Evolutionary conservation across 192 early-diverging fungal species (phyloP).

Genomic region (Helicostylum pulchrum): DNA sequence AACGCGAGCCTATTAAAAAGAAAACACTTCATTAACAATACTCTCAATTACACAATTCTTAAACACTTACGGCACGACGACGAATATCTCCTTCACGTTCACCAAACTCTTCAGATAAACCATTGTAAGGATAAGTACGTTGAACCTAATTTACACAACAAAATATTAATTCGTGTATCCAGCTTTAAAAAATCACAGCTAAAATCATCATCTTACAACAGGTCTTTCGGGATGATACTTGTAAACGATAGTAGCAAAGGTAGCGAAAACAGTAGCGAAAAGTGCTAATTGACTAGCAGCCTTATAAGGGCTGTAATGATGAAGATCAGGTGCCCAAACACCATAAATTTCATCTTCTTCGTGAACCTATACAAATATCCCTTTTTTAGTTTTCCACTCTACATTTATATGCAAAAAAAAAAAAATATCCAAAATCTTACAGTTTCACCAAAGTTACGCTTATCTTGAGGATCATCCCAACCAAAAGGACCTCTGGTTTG

Average conservation of each 20-base stretch:
- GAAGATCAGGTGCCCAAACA: conserved; percentile 67
- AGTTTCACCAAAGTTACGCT: conserved; percentile 73
- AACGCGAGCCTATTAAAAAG: background rate
- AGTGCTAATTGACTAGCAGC: conserved; percentile 50
- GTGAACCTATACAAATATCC: conserved; percentile 41
- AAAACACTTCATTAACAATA: no score
- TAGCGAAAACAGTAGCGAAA: conserved; percentile 49
- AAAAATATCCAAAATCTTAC: conserved; percentile 27
- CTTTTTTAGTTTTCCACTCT: background rate
- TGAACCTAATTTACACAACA: conserved; percentile 27
- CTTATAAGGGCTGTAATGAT: conserved; percentile 57
- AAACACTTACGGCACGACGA: conserved; percentile 35
- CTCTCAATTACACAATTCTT: no score
- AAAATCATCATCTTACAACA: conserved; percentile 40
- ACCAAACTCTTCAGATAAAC: conserved; percentile 65
- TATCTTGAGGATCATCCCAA: conserved; percentile 71
- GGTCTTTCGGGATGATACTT: conserved; percentile 54
- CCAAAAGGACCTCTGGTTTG: conserved; percentile 61
- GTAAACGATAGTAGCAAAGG: conserved; percentile 51
- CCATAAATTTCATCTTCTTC: conserved; percentile 71
- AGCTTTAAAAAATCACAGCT: background rate
- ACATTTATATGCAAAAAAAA: background rate
- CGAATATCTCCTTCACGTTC: conserved; percentile 37
- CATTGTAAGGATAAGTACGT: conserved; percentile 63
- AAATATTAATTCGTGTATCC: background rate